Conservation (phyloP, 441 rosid genomes). For the Erysimum cheiri region DNA sequence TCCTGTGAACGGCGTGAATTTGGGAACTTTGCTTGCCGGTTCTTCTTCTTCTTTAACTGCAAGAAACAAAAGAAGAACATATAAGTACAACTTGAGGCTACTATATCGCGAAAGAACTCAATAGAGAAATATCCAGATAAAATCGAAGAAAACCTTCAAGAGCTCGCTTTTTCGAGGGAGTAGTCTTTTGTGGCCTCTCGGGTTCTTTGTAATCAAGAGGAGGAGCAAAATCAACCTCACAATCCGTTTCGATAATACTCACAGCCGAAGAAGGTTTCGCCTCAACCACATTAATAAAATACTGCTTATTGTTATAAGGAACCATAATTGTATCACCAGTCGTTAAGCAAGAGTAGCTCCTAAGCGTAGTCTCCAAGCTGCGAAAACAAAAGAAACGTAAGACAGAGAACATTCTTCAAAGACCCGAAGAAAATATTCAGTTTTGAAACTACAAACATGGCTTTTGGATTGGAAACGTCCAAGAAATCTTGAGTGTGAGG, state of each 20-base stretch:
- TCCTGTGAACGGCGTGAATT: constrained; percentile 64
- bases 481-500: constrained; percentile 61
- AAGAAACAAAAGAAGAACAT: background rate
- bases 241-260: constrained; percentile 74
- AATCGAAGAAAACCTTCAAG: constrained; percentile 53
- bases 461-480: constrained; percentile 64
- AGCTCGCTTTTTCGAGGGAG: constrained; percentile 46
- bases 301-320: constrained; percentile 67
- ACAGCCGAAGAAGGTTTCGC: constrained; percentile 66
- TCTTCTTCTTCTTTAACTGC: constrained; percentile 57
- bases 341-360: constrained; percentile 77
- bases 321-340: constrained; percentile 71
- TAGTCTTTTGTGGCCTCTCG: constrained; percentile 50
- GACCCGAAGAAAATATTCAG: background rate
- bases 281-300: constrained; percentile 64
- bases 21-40: constrained; percentile 49
- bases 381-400: constrained; percentile 18
- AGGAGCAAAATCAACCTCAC: constrained; percentile 75
- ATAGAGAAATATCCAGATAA: background rate
- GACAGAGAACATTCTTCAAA: constrained; percentile 1
- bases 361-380: constrained; percentile 74
- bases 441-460: constrained; percentile 50
- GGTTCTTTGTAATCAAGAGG: constrained; percentile 73
- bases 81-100: background rate
- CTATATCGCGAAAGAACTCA: background rate